Conservation (phyloP, 768 basidiomycete genomes). For the Suillus paluster region DNA sequence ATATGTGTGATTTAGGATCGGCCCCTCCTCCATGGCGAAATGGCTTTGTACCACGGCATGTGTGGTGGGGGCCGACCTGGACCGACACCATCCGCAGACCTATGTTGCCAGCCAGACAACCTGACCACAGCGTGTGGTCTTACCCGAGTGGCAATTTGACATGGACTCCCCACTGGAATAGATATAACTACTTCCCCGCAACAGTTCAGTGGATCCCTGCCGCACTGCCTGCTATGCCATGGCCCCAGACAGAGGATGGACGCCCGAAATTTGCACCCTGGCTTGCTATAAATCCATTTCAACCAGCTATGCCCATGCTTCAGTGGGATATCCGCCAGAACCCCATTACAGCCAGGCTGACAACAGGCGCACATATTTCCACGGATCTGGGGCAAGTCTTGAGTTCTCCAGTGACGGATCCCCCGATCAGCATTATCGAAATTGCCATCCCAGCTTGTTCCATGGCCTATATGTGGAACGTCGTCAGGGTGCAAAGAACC, state of each 20-base stretch:
- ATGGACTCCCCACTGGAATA: slow-evolving; percentile 30
- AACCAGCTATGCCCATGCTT: slow-evolving; percentile 32
- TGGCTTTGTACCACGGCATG: neutral
- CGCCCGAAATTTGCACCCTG: slow-evolving; percentile 31
- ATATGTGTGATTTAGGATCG: slow-evolving; percentile 12
- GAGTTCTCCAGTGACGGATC: slow-evolving; percentile 26
- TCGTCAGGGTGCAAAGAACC: neutral
- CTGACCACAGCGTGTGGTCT: slow-evolving; percentile 27
- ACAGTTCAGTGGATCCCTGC: slow-evolving; percentile 28
- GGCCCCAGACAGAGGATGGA: slow-evolving; percentile 14
- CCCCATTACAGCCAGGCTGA: slow-evolving; percentile 34
- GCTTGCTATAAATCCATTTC: slow-evolving; percentile 38
- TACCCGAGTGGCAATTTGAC: slow-evolving; percentile 29
- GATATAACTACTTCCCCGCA: slow-evolving; percentile 7
- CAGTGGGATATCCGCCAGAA: slow-evolving; percentile 42
- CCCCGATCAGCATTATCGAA: slow-evolving; percentile 22
- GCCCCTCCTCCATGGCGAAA: slow-evolving; percentile 7
- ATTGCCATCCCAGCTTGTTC: slow-evolving; percentile 28
- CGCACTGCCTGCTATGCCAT: slow-evolving; percentile 32
- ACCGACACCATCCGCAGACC: neutral
- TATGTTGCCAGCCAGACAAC: slow-evolving; percentile 20
- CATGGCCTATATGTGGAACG: slow-evolving; percentile 41
- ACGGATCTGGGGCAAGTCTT: slow-evolving; percentile 30
- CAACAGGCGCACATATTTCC: slow-evolving; percentile 32
- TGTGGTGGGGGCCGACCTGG: slow-evolving; percentile 1